These are phyloP conservation scores for Boechera retrofracta DNA, from an alignment of 345 rosid species.

Conservation along the genomic window DNA sequence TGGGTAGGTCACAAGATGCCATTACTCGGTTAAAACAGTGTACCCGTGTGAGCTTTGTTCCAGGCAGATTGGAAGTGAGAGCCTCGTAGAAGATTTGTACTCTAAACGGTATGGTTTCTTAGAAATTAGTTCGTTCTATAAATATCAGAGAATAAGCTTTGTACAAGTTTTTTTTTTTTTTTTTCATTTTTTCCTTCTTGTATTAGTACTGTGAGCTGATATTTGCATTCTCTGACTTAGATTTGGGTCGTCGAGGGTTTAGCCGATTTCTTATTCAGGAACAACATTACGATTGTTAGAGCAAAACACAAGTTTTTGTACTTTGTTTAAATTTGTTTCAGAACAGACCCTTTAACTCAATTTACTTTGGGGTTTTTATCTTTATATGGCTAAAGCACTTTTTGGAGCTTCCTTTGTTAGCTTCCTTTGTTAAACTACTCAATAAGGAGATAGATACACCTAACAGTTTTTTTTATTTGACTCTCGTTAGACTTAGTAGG, in stretches of 20 bases:
- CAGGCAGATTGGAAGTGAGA: constrained; percentile 48
- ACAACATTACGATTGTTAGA: constrained; percentile 9
- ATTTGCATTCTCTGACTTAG: constrained; percentile 32
- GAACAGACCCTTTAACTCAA: constrained; percentile 17
- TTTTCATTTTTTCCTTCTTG: background rate
- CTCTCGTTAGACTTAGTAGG: no score
- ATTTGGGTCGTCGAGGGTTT: constrained; percentile 26
- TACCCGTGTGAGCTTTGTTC: constrained; percentile 68
- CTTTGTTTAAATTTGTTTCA: constrained; percentile 13
- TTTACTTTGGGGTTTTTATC: background rate
- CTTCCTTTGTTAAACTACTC: no score
- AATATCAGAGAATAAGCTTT: constrained; percentile 33
- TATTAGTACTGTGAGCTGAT: constrained; percentile 24
- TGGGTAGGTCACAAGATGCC: constrained; percentile 80
- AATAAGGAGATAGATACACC: no score
- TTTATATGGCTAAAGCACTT: no score
- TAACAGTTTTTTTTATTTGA: no score
- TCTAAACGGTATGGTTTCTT: constrained; percentile 6
- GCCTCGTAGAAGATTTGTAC: constrained; percentile 37
- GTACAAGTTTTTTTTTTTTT: background rate
- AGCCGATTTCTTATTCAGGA: constrained; percentile 29
- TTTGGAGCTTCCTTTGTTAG: no score
- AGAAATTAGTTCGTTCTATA: constrained; percentile 33
- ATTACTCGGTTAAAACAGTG: constrained; percentile 78
- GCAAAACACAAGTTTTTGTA: constrained; percentile 26